Evolutionary conservation across 2,329 filamentous ascomycete genomes (phyloP), one percentile per base, ranked within the genome.

Genomic region (Calonectria multiphialidica): DNA sequence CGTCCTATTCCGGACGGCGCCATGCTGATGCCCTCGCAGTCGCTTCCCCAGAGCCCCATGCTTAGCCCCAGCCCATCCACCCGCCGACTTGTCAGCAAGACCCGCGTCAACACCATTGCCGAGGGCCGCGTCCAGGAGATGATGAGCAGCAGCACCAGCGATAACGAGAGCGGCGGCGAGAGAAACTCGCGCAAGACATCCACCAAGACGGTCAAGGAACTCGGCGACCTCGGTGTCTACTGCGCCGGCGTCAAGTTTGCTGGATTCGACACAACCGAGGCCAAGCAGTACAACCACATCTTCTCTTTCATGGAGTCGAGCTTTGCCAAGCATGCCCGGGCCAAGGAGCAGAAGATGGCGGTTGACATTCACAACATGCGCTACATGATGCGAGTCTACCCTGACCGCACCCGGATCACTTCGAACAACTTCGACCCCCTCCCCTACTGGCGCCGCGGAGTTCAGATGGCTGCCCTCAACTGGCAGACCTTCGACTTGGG

Each of bases 401-500:
- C 97, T 8, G 94, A 95, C 67, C 93, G 91, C 44, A 92, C 91
- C 77, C 93, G 97, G 33, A 88, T 98, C 69, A 92, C 91, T 40
- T 98, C 97, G 0, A 95, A 93, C 78, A 99, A 99, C 84, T 98
- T 98, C 80, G 95, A 98, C 79, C 97, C 97, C 1, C 90, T 98
- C 75, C 92, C 93, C 74, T 98, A 97, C 82, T 99, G 97, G 97
- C 93, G 96, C 64, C 93, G 95, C 50, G 97, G 97, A 37, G 97
- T 98, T 21, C 97, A 99, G 84, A 98, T 99, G 96, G 95, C 94
- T 16, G 97, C 97, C 0, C 88, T 98, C 74, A 99, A 99, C 84
- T 98, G 97, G 96, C 97, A 99, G 84, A 98, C 96, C 0, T 98
- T 97, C 80, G 97, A 98, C 81, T 89, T 97, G 21, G 95, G 96